Conservation (phyloP, 192 early-diverging fungal genomes). For the Dissophora globulifera region DNA sequence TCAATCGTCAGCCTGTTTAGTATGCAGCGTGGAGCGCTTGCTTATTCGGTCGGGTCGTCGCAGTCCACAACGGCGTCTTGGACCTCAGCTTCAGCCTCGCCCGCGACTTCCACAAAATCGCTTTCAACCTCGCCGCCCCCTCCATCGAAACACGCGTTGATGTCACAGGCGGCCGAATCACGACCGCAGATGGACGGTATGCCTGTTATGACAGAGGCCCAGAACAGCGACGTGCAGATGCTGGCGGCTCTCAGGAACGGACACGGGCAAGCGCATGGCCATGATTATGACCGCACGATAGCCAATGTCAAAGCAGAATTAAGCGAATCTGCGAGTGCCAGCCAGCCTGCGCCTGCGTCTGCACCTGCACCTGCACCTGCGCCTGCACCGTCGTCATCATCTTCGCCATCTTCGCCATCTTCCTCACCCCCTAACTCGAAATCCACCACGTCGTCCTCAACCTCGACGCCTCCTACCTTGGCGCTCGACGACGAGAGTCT, state of each 20-base stretch:
- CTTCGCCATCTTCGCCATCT: neutral
- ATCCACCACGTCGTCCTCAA: slow-evolving; percentile 2
- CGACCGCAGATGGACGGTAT: slow-evolving; percentile 7
- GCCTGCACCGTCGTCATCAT: neutral
- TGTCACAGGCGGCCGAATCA: too few species aligned
- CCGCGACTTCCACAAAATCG: slow-evolving; percentile 38
- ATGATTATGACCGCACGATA: too few species aligned
- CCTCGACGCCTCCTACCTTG: slow-evolving; percentile 18
- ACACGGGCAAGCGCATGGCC: too few species aligned
- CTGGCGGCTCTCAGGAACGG: slow-evolving; percentile 16
- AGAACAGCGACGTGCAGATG: slow-evolving; percentile 25
- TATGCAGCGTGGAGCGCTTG: slow-evolving; percentile 38
- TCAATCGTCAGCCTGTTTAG: slow-evolving; percentile 40
- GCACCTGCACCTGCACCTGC: neutral
- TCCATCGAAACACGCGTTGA: too few species aligned
- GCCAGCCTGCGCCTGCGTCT: neutral
- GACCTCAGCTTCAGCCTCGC: slow-evolving; percentile 24
- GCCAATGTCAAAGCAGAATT: too few species aligned
- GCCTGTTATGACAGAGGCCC: slow-evolving; percentile 3
- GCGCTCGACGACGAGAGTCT: slow-evolving; percentile 18
- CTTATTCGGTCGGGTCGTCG: slow-evolving; percentile 22
- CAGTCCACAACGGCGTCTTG: neutral
- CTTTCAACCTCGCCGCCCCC: slow-evolving; percentile 32
- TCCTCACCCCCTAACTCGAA: slow-evolving; percentile 11
- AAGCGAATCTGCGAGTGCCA: too few species aligned